Evolutionary conservation across 2,329 filamentous ascomycete species (phyloP).

Genomic region (Claviceps monticola): DNA sequence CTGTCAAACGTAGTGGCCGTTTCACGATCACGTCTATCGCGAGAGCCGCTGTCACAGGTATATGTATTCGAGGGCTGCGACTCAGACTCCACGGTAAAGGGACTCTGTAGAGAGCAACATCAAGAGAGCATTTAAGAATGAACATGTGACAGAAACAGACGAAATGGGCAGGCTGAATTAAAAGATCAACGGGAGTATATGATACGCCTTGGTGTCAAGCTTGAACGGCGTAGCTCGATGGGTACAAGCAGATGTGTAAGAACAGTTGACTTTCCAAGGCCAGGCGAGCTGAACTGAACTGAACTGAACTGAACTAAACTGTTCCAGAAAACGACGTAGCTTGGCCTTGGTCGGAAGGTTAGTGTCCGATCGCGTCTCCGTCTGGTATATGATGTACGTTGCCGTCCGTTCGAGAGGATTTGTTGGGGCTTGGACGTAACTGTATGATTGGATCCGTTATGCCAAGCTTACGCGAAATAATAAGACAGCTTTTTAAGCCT

Average conservation of each 20-base stretch:
- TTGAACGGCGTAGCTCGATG: not conserved
- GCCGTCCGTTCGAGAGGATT: conserved; percentile 3
- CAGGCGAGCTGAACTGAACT: conserved; percentile 1
- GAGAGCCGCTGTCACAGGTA: not conserved
- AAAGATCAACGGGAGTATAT: not conserved
- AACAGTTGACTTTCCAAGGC: not conserved
- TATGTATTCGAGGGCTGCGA: not conserved
- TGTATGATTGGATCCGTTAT: not conserved
- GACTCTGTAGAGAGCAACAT: not conserved
- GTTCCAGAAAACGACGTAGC: conserved; percentile 2
- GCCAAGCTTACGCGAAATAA: conserved; percentile 1
- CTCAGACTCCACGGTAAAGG: not conserved
- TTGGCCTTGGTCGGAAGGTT: not conserved
- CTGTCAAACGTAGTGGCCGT: not conserved
- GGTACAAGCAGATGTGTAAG: not conserved
- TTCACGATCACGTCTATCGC: not conserved
- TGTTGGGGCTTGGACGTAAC: conserved; percentile 1
- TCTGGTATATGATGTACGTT: conserved; percentile 7
- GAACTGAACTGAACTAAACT: too few species aligned
- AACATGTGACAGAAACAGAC: not conserved
- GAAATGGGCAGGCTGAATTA: not conserved
- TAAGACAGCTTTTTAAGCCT: not conserved
- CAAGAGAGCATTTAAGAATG: too few species aligned
- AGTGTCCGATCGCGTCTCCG: conserved; percentile 1
- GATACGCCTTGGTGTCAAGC: not conserved